Evolutionary conservation across 257 asterid species (phyloP).

Genomic region (Solanum okadae): DNA sequence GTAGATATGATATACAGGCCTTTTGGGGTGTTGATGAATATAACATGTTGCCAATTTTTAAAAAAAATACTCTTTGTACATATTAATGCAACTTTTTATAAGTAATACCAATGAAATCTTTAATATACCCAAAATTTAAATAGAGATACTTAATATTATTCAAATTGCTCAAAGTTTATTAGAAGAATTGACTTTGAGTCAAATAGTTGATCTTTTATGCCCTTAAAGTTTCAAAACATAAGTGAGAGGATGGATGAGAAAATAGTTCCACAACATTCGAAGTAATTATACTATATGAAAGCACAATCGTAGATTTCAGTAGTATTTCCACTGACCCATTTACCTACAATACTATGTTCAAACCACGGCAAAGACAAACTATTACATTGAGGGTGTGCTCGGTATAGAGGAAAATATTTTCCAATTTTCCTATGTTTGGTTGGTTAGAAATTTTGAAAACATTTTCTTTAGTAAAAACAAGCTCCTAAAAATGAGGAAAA

Average conservation of each 20-base stretch:
- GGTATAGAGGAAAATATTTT: neutral
- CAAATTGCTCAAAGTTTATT: neutral
- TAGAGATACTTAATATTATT: neutral
- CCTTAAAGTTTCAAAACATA: neutral
- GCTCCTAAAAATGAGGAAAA: neutral
- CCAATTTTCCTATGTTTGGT: neutral
- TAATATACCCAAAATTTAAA: neutral
- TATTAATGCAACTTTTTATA: neutral
- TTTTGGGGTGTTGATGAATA: neutral
- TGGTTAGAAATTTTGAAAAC: neutral
- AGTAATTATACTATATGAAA: neutral
- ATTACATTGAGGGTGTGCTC: neutral
- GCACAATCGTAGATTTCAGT: neutral
- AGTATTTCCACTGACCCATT: neutral
- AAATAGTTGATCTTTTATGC: neutral
- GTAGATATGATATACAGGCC: neutral
- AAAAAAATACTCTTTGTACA: neutral
- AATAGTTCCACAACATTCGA: neutral
- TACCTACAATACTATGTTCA: neutral
- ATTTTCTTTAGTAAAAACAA: neutral
- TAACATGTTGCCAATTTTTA: neutral
- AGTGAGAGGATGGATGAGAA: neutral
- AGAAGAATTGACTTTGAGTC: neutral
- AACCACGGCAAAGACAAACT: neutral
- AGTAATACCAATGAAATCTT: neutral